These are phyloP conservation scores for Epichloe uncinata DNA, from an alignment of 2,329 filamentous ascomycete species.

Conservation along the genomic window DNA sequence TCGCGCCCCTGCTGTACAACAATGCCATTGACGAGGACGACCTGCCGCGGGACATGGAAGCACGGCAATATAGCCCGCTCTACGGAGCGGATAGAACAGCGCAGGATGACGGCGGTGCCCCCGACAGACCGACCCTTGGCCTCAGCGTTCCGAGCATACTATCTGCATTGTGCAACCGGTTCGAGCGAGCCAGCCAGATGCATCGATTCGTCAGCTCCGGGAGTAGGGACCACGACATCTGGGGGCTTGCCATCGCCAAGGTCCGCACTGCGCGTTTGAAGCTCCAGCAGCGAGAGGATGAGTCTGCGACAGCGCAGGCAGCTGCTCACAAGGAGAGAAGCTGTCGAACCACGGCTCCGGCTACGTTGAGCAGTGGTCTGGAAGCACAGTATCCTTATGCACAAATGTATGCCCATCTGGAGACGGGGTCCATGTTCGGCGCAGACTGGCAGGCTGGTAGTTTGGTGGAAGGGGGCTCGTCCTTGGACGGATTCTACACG, in stretches of 20 bases:
- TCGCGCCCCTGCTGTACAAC: background rate
- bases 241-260: background rate
- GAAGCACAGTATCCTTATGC: background rate
- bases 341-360: background rate
- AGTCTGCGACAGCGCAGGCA: background rate
- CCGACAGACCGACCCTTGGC: background rate
- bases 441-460: background rate
- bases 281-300: background rate
- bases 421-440: background rate
- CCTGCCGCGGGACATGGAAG: background rate
- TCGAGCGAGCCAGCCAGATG: background rate
- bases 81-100: background rate
- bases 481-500: background rate
- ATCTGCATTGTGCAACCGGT: background rate
- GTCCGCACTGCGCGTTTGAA: background rate
- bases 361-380: background rate
- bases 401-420: background rate
- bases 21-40: background rate
- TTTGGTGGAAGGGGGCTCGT: background rate
- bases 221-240: background rate
- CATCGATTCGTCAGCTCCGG: background rate
- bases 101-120: background rate
- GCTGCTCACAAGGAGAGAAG: background rate
- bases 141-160: background rate
- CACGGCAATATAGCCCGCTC: background rate